Evolutionary conservation across 2,329 filamentous ascomycete species (phyloP), one percentile per base, ranked within the genome.

Genomic region (Fusarium nygamai): DNA sequence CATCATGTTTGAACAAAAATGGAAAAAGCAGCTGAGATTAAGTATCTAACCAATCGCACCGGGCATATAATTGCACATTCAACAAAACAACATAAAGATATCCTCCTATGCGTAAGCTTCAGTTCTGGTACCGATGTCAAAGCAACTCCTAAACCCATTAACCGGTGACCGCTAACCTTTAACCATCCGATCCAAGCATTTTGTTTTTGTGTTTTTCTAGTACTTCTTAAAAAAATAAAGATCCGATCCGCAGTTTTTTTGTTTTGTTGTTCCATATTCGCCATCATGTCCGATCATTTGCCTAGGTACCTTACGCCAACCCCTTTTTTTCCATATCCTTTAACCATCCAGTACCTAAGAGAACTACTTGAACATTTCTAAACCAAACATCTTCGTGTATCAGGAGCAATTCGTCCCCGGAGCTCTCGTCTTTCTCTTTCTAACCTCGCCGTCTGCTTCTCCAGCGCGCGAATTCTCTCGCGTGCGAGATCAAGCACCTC

Each of bases 401-500:
- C 64, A 9, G 73, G 54, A 41, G 61, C 69, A 10, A 78, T 67
- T 22, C 69, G 53, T 29, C 67, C 65, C 44, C 74, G 65, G 20
- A 79, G 53, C 74, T 84, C 82, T 68, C 81, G 78, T 61, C 81
- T 78, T 73, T 84, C 82, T 58, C 78, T 80, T 74, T 84, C 81
- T 39, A 84, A 72, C 50, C 76, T 76, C 6, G 76, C 75, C 34
- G 81, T 82, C 69, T 85, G 83, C 58, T 80, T 77, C 73, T 85
- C 83, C 17, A 86, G 78, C 13, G 79, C 66, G 59, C 81, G 77
- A 61, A 86, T 86, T 60, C 85, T 80, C 50, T 83, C 80, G 39
- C 84, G 80, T 2, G 85, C 85, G 71, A 85, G 83, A 33, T 86
- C 84, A n/a, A 86, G 80, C 43, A 85, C 84, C 72, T 85, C 83